phyloP scores from a whole-genome alignment of 2,329 filamentous ascomycete genomes.

The Fusarium napiforme region DNA sequence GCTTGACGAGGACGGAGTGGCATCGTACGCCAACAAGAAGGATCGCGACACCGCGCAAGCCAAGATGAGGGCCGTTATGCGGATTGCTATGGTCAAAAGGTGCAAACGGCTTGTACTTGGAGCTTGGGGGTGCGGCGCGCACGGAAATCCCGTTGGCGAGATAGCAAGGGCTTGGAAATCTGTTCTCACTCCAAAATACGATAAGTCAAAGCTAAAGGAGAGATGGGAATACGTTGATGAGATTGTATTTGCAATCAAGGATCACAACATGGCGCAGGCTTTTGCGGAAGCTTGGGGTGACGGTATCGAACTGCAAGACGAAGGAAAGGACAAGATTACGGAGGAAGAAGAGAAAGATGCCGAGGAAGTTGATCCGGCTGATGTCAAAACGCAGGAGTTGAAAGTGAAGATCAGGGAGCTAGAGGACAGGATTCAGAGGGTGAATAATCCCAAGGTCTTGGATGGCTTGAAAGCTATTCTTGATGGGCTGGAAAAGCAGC shows the following conservation, averaged over 20 bases:
- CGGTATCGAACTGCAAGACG: conserved; percentile 3
- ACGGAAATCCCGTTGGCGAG: conserved; percentile 70
- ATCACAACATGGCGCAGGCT: conserved; percentile 60
- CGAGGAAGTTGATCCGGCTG: background rate
- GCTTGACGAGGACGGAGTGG: conserved; percentile 47
- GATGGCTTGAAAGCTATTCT: conserved; percentile 20
- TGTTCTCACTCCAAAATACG: conserved; percentile 40
- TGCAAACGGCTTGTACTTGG: conserved; percentile 65
- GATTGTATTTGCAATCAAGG: conserved; percentile 68
- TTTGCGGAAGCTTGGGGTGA: conserved; percentile 63
- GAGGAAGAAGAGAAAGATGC: background rate
- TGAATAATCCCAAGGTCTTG: conserved; percentile 18
- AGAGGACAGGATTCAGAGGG: conserved; percentile 20
- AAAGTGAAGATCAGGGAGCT: conserved; percentile 31
- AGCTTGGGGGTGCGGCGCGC: conserved; percentile 73
- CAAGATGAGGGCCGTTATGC: conserved; percentile 69
- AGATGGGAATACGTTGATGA: conserved; percentile 48
- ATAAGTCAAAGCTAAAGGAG: conserved; percentile 34
- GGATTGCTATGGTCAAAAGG: conserved; percentile 60
- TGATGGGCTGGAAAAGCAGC: conserved; percentile 18
- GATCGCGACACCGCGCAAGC: conserved; percentile 62
- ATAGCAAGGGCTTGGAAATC: conserved; percentile 64
- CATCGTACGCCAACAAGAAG: conserved; percentile 54
- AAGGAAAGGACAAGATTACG: background rate
- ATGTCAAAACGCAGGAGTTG: conserved; percentile 16